phyloP scores from a whole-genome alignment of 371 early-diverging fungal species.

The Apophysomyces elegans region DNA sequence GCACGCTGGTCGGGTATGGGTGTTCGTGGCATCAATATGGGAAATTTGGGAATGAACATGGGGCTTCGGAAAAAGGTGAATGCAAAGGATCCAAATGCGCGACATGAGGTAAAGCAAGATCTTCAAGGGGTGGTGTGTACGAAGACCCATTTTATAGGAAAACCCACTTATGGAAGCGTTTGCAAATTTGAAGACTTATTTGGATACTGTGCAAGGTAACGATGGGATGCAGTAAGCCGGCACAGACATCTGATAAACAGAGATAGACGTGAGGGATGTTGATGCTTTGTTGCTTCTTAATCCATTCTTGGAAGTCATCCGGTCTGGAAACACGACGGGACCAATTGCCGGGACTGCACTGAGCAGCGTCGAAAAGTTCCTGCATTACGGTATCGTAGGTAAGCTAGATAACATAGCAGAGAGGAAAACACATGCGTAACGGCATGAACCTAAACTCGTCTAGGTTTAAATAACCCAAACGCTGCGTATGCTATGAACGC shows the following conservation, averaged over 20 bases:
- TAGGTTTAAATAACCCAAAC: conserved; percentile 72
- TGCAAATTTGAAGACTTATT: conserved; percentile 63
- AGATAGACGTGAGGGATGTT: conserved; percentile 55
- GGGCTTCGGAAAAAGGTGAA: conserved; percentile 57
- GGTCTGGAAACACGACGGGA: conserved; percentile 91
- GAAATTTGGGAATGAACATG: conserved; percentile 70
- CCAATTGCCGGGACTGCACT: conserved; percentile 94
- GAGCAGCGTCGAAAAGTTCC: conserved; percentile 85
- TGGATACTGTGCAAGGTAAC: conserved; percentile 66
- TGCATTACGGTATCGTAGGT: conserved; percentile 86
- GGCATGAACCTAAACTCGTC: conserved; percentile 6
- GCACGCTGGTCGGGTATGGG: conserved; percentile 82
- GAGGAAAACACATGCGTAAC: not conserved
- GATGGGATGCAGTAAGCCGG: not conserved
- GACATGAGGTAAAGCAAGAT: conserved; percentile 41
- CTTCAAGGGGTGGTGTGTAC: not conserved
- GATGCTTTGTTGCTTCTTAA: conserved; percentile 79
- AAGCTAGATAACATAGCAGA: conserved; percentile 19
- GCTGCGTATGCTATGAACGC: conserved; percentile 73
- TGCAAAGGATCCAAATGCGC: conserved; percentile 40
- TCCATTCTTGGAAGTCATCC: conserved; percentile 91
- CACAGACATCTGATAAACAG: not conserved
- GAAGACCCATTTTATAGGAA: conserved; percentile 41
- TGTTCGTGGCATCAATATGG: conserved; percentile 65
- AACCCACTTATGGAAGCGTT: conserved; percentile 78